phyloP scores from a whole-genome alignment of 2,329 filamentous ascomycete species.

The Akanthomyces dipterigenus region DNA sequence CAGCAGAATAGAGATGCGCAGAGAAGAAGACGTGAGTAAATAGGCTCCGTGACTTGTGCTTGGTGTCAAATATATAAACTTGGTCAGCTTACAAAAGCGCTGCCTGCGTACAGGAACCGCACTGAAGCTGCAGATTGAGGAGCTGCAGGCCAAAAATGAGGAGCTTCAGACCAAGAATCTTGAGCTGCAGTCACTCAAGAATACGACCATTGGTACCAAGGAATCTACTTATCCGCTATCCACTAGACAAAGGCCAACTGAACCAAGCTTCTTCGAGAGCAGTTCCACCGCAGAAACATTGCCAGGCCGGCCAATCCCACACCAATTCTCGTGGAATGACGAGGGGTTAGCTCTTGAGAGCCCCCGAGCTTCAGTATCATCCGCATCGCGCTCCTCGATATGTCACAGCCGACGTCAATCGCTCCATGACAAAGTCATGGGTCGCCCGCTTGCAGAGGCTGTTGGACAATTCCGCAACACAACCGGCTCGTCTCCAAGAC shows the following conservation, averaged over 20 bases:
- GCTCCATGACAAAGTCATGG: neutral
- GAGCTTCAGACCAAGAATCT: neutral
- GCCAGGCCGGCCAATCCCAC: neutral
- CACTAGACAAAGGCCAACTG: neutral
- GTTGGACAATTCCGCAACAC: neutral
- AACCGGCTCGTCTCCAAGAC: neutral
- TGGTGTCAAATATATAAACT: neutral
- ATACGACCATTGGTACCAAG: neutral
- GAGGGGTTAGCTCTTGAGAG: neutral
- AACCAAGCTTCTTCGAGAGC: neutral
- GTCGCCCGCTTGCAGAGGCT: neutral
- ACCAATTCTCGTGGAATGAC: neutral
- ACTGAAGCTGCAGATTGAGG: neutral
- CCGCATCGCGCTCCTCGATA: neutral
- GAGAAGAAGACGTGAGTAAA: neutral
- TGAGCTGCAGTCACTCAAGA: neutral
- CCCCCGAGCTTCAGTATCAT: neutral
- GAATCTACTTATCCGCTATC: neutral
- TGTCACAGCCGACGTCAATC: neutral
- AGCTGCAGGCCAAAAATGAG: neutral
- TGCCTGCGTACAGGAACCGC: neutral
- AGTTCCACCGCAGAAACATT: neutral
- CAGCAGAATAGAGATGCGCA: neutral
- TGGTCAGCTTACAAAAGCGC: neutral
- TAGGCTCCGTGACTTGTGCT: neutral